A percentile compares a stretch with the other conserved stretches of the same genome.
These are phyloP conservation scores for Closterium sp. DNA, from an alignment of 139 green algal species.

Conservation along the genomic window DNA sequence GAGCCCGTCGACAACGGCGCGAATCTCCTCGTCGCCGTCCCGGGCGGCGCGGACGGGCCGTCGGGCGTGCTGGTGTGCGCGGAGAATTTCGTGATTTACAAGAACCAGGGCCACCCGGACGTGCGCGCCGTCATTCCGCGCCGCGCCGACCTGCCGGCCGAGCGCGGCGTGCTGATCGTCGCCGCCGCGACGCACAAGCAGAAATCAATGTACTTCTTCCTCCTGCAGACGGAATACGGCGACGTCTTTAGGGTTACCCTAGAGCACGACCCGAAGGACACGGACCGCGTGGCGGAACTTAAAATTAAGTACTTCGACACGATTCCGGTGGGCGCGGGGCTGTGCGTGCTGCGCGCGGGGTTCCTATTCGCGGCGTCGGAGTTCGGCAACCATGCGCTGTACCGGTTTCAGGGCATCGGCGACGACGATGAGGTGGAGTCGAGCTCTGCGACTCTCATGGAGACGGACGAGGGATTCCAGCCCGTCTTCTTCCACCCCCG, in stretches of 20 bases:
- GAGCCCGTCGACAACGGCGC: slow-evolving; percentile 94
- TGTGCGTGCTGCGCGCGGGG: slow-evolving; percentile 90
- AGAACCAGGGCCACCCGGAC: slow-evolving; percentile 69
- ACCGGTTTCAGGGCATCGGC: slow-evolving; percentile 93
- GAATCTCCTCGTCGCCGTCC: slow-evolving; percentile 93
- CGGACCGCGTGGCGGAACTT: slow-evolving; percentile 79
- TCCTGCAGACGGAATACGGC: slow-evolving; percentile 96
- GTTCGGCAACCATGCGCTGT: slow-evolving; percentile 94
- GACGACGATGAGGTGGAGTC: slow-evolving; percentile 91
- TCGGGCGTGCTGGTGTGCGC: slow-evolving; percentile 91
- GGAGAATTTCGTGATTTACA: slow-evolving; percentile 98
- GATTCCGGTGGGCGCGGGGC: slow-evolving; percentile 74
- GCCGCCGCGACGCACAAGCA: slow-evolving; percentile 77
- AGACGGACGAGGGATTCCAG: slow-evolving; percentile 86
- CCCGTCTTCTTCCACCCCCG: slow-evolving; percentile 87
- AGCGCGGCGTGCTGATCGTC: slow-evolving; percentile 88
- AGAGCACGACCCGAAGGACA: slow-evolving; percentile 54
- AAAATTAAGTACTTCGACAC: slow-evolving; percentile 98
- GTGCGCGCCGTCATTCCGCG: slow-evolving; percentile 90
- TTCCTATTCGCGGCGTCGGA: slow-evolving; percentile 97
- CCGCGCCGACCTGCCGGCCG: slow-evolving; percentile 71
- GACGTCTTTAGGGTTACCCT: slow-evolving; percentile 82
- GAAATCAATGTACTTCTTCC: slow-evolving; percentile 91
- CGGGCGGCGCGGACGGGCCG: slow-evolving; percentile 79
- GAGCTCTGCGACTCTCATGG: slow-evolving; percentile 65